phyloP scores from a whole-genome alignment of 2,329 filamentous ascomycete genomes.

The Sporothrix brunneoviolacea region DNA sequence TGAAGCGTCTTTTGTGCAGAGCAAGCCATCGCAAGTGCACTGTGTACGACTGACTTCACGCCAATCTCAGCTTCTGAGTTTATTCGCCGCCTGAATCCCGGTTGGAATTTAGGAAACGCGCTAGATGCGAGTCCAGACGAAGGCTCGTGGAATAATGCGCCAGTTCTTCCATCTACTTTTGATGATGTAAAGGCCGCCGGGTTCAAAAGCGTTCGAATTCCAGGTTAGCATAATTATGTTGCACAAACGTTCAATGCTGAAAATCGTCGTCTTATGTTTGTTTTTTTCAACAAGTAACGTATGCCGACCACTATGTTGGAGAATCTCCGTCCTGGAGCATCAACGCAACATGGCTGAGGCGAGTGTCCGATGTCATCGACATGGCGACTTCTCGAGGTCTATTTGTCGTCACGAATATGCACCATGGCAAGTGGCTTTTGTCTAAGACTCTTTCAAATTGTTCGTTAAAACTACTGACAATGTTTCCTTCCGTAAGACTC shows the following conservation, averaged over 20 bases:
- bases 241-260: no score
- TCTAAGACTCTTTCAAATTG: no score
- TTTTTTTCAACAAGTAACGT: no score
- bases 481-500: constrained; percentile 39
- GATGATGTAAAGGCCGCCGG: constrained; percentile 45
- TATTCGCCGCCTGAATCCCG: constrained; percentile 43
- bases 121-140: constrained; percentile 50
- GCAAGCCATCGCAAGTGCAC: no score
- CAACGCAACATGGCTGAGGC: constrained; percentile 47
- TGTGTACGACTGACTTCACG: constrained; percentile 26
- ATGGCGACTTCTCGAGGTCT: constrained; percentile 44
- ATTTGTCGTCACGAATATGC: constrained; percentile 50
- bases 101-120: constrained; percentile 57
- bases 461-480: no score
- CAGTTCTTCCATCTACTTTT: constrained; percentile 43
- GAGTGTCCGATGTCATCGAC: constrained; percentile 52
- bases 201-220: constrained; percentile 52
- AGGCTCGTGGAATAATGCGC: constrained; percentile 52
- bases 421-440: constrained; percentile 36
- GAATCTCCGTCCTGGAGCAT: constrained; percentile 47
- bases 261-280: no score
- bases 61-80: constrained; percentile 39
- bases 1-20: no score
- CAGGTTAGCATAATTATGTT: no score
- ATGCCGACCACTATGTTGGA: constrained; percentile 48